These are phyloP conservation scores for Plasmodium ovale DNA, from an alignment of 169 alveolate genomes.

Conservation along the genomic window DNA sequence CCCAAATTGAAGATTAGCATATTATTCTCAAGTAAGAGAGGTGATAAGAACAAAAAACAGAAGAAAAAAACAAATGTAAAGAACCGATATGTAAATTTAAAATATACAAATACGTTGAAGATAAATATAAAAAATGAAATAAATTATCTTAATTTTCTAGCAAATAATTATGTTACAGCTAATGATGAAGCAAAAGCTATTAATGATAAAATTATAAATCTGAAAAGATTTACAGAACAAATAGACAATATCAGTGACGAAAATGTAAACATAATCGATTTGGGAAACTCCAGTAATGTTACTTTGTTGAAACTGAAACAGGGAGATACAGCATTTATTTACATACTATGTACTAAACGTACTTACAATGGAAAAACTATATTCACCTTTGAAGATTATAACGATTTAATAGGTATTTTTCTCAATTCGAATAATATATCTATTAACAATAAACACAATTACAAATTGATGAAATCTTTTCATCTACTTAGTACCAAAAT, in stretches of 20 bases:
- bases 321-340: conserved; percentile 28
- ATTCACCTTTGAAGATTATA: conserved; percentile 54
- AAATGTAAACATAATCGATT: conserved; percentile 38
- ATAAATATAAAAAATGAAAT: conserved; percentile 29
- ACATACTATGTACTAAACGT: conserved; percentile 45
- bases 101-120: conserved; percentile 9
- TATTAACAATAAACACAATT: conserved; percentile 20
- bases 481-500: conserved; percentile 13
- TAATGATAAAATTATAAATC: conserved; percentile 35
- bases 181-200: conserved; percentile 40
- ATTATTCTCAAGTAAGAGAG: conserved; percentile 1
- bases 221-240: conserved; percentile 58
- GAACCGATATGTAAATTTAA: not conserved
- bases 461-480: conserved; percentile 23
- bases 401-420: conserved; percentile 37
- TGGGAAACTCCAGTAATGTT: conserved; percentile 30
- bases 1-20: conserved; percentile 42
- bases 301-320: conserved; percentile 44
- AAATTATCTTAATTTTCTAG: conserved; percentile 44
- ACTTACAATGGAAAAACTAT: conserved; percentile 75
- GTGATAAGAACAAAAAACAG: conserved; percentile 6
- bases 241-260: conserved; percentile 43
- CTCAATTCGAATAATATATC: conserved; percentile 39
- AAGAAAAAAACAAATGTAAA: conserved; percentile 7
- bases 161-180: conserved; percentile 42